Evolutionary conservation across 257 asterid species (phyloP).

Genomic region (Gentiana macrophylla): DNA sequence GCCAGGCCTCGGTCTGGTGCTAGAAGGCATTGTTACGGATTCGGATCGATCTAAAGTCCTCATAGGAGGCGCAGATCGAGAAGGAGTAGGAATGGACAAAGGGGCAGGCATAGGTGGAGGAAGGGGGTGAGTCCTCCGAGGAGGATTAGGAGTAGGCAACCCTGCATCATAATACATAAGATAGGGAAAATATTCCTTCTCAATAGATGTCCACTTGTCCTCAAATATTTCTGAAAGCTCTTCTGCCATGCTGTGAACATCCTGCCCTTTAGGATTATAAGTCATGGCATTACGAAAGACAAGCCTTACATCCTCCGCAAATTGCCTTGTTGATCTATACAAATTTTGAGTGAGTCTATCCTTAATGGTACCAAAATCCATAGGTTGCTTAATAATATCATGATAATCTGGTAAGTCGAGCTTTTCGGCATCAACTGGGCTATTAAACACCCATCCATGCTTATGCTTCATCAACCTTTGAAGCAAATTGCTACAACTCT

Average conservation of each 20-base stretch:
- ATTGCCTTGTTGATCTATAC: constrained; percentile 67
- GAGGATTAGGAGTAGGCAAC: constrained; percentile 43
- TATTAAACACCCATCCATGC: constrained; percentile 80
- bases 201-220: constrained; percentile 73
- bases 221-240: constrained; percentile 57
- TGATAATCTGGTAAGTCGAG: constrained; percentile 70
- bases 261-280: constrained; percentile 87
- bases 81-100: constrained; percentile 16
- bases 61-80: constrained; percentile 23
- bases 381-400: constrained; percentile 66
- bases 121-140: constrained; percentile 34
- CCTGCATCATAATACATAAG: constrained; percentile 59
- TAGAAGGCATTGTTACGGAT: constrained; percentile 30
- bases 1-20: constrained; percentile 29
- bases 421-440: constrained; percentile 63
- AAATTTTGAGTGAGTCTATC: constrained; percentile 43
- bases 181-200: constrained; percentile 48
- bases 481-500: constrained; percentile 60
- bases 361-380: constrained; percentile 92
- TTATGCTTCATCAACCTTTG: constrained; percentile 87
- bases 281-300: constrained; percentile 88
- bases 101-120: constrained; percentile 15
- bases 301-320: constrained; percentile 84
- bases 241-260: constrained; percentile 83
- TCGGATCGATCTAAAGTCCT: constrained; percentile 43